Base-by-base conservation (phyloP, 2,329 filamentous ascomycete genomes). In the Fusarium udum region DNA sequence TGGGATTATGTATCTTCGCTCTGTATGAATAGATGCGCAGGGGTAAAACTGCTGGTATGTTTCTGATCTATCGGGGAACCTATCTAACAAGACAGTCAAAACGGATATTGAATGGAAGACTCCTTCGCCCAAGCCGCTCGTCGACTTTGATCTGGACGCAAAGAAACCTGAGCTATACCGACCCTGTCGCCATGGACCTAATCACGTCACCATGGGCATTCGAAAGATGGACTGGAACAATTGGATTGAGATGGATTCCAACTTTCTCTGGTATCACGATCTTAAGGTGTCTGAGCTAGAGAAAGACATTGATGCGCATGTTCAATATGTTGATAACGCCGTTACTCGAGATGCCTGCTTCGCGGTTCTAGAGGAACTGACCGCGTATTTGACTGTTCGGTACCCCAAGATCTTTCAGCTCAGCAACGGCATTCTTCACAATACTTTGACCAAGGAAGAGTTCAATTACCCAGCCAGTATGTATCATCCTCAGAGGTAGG, bases 171-270 rank as follows among this genome's bases (percentile, higher is more conserved):
- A 73, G 15, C 51, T 72, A 0, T 75, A 75, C 36, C 64, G 72
- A 6, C 73, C 72, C 0, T 75, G 64, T 26, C 73, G 67, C n/a
- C 73, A 73, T 40, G 70, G 73, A 11, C 67, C 52, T 2, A 71
- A 59, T 3, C 70, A 75, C 10, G 51, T 75, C 20, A 75, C 70
- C 2, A 75, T 75, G 73, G 72, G 73, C 1, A 75, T 75, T 2
- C 39, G 69, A 20, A 75, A 69, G 26, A 34, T 75, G 1, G 60
- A 71, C 9, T 75, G 72, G 73, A 61, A 75, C 3, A 66, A 60
- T 6, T 75, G 73, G 72, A 75, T 75, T 16, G 69, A 75, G 53
- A 68, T 75, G 64, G 72, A 75, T 8, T 75, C 67, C 5, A 71
- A 75, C 15, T 75, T 69, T 12, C 42, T 69, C 7, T 60, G 56